Conservation (phyloP, 345 rosid species). For the Cochlearia excelsa region DNA sequence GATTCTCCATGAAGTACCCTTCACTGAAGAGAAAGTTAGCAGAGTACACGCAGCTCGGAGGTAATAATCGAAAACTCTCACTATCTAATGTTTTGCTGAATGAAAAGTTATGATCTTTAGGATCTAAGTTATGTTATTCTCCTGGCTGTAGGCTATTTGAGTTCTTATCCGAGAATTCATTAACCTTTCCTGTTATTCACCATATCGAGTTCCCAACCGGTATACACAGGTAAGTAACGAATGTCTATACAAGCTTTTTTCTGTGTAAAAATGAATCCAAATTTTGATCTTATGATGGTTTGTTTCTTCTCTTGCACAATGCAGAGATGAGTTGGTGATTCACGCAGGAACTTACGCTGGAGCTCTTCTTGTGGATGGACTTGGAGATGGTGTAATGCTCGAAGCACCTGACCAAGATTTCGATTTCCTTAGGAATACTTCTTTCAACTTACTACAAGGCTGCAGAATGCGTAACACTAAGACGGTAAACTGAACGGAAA, state of each 20-base stretch:
- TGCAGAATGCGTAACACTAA: conserved; percentile 99
- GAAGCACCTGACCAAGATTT: conserved; percentile 89
- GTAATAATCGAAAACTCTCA: conserved; percentile 35
- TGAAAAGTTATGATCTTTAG: not conserved
- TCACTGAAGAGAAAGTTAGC: conserved; percentile 66
- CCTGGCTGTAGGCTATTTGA: conserved; percentile 66
- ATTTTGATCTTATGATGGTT: conserved; percentile 18
- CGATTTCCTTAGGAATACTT: conserved; percentile 82
- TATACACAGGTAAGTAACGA: conserved; percentile 55
- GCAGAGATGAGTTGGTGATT: conserved; percentile 92
- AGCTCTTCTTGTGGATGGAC: conserved; percentile 92
- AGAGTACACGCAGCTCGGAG: conserved; percentile 98
- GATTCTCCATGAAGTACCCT: conserved; percentile 81
- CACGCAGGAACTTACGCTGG: conserved; percentile 82
- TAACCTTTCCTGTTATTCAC: conserved; percentile 87
- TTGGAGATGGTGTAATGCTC: conserved; percentile 84
- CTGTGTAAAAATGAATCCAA: not conserved
- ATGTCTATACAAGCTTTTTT: not conserved
- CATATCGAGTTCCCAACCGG: conserved; percentile 75
- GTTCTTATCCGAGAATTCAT: conserved; percentile 61
- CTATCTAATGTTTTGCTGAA: not conserved
- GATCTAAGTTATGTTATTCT: conserved; percentile 9
- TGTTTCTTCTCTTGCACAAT: conserved; percentile 22
- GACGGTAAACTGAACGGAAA: conserved; percentile 52
- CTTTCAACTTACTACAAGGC: conserved; percentile 93